Evolutionary conservation across 768 basidiomycete genomes (phyloP), one percentile per base, ranked within the genome.

Genomic region (Lactifluus echinatus): DNA sequence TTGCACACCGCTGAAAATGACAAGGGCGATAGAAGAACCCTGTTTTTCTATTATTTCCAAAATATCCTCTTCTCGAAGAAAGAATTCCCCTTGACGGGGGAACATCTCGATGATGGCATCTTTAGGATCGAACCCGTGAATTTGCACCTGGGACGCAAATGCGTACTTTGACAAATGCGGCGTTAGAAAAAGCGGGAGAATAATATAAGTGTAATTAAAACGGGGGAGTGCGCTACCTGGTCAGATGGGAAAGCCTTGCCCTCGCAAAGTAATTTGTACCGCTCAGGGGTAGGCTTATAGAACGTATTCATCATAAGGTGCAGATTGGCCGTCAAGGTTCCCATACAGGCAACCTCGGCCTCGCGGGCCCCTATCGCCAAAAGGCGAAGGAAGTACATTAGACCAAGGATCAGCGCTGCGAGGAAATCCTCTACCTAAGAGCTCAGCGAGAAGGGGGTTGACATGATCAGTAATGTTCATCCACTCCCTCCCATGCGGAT

Each of bases 241-340:
- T 99, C 96, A 70, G 91, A 94, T 66, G 96, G 94, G 71, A 99
- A 99, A 2, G 94, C 93, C 57, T 80, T 85, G 40, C 84, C 83
- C 75, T 99, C 96, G 73, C 91, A 95, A 56, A 99, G 75, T 69
- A 99, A 93, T 78, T 94, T 98, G 76, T 80, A 93, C 51, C 93
- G 83, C 62, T 77, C 77, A 53, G 79, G 66, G 26, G 89, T 92
- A 19, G 96, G 96, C 57, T 87, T 84, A 73, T 97, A 98, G 73
- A 99, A 98, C 24, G 84, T 83, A 67, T 84, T 80, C 83, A 97
- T 89, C 82, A 96, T 84, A 60, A 94, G 82, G 75, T 99, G 93
- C 56, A 99, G 79, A 75, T 99, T 99, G 65, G 84, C 83, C 45
- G 96, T 99, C 69, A 98, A 73, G 49, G 93, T 92, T 69, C 89